phyloP scores from a whole-genome alignment of 2,329 filamentous ascomycete genomes.

The Colletotrichum sojae region DNA sequence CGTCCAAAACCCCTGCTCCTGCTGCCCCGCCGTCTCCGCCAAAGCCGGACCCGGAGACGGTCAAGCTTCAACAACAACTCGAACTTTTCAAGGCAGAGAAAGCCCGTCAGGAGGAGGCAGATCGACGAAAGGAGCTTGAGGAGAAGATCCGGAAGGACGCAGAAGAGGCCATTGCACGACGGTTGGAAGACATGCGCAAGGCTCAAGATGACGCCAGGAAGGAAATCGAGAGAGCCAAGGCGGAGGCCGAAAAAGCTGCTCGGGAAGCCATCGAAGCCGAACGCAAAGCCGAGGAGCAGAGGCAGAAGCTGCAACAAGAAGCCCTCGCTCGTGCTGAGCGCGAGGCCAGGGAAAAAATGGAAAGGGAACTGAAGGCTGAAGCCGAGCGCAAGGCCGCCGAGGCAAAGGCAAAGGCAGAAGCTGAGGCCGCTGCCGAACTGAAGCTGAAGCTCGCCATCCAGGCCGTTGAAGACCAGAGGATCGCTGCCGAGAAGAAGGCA shows the following conservation, averaged over 20 bases:
- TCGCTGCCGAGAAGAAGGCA: slow-evolving; percentile 57
- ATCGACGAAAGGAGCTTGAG: slow-evolving; percentile 60
- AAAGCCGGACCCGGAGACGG: slow-evolving; percentile 69
- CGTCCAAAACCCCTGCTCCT: slow-evolving; percentile 53
- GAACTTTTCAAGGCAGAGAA: slow-evolving; percentile 63
- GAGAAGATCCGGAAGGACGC: slow-evolving; percentile 62
- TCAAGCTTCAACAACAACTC: slow-evolving; percentile 73
- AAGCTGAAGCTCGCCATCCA: slow-evolving; percentile 49
- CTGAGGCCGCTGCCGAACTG: slow-evolving; percentile 55
- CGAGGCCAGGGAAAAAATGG: slow-evolving; percentile 55
- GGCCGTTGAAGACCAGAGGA: slow-evolving; percentile 55
- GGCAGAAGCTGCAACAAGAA: slow-evolving; percentile 53
- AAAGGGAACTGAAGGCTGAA: slow-evolving; percentile 59
- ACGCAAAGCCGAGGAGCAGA: slow-evolving; percentile 62
- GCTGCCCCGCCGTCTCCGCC: slow-evolving; percentile 59
- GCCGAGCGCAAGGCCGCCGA: slow-evolving; percentile 58
- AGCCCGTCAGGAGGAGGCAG: slow-evolving; percentile 61
- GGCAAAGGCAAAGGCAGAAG: slow-evolving; percentile 56
- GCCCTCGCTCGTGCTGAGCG: slow-evolving; percentile 49
- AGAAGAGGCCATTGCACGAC: slow-evolving; percentile 58
- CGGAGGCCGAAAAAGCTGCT: slow-evolving; percentile 61
- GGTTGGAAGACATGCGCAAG: slow-evolving; percentile 57
- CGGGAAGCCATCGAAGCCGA: slow-evolving; percentile 61
- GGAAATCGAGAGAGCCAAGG: slow-evolving; percentile 63
- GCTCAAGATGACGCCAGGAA: slow-evolving; percentile 62